These are phyloP conservation scores for Paecilomyces sp. DNA, from an alignment of 2,329 filamentous ascomycete species.

Conservation along the genomic window DNA sequence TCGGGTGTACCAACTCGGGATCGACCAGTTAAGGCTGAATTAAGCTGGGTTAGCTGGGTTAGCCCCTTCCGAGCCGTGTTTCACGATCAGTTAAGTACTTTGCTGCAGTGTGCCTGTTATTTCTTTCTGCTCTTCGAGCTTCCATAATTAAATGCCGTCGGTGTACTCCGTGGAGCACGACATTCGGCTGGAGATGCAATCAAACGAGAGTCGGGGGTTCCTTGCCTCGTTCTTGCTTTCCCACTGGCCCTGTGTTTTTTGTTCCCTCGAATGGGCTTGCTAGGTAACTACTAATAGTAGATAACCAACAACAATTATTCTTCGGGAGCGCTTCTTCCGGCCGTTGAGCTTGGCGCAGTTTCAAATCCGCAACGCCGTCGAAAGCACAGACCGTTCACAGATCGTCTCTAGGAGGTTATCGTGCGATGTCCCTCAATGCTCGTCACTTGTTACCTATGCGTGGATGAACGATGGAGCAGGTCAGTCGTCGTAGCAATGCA, in stretches of 20 bases:
- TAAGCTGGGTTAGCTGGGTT: neutral
- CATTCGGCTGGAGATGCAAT: neutral
- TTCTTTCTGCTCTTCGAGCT: neutral
- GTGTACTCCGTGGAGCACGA: neutral
- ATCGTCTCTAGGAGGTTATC: neutral
- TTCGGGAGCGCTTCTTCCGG: neutral
- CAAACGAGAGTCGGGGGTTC: neutral
- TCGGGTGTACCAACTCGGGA: neutral
- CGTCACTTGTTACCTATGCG: neutral
- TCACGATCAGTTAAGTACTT: neutral
- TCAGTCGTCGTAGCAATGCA: neutral
- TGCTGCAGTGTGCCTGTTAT: neutral
- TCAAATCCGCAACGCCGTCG: neutral
- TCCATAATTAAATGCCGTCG: neutral
- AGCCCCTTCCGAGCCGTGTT: neutral
- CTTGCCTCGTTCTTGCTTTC: neutral
- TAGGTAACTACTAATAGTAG: neutral
- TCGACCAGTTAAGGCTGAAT: neutral
- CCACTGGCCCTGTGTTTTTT: neutral
- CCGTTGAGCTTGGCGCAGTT: neutral
- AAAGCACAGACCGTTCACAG: neutral
- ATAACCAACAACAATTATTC: neutral
- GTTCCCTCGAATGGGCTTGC: neutral
- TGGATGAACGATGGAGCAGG: neutral
- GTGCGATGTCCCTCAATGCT: neutral